These are phyloP conservation scores for Suhomyces xylopsoci DNA, from an alignment of 805 yeast genomes.

Conservation along the genomic window DNA sequence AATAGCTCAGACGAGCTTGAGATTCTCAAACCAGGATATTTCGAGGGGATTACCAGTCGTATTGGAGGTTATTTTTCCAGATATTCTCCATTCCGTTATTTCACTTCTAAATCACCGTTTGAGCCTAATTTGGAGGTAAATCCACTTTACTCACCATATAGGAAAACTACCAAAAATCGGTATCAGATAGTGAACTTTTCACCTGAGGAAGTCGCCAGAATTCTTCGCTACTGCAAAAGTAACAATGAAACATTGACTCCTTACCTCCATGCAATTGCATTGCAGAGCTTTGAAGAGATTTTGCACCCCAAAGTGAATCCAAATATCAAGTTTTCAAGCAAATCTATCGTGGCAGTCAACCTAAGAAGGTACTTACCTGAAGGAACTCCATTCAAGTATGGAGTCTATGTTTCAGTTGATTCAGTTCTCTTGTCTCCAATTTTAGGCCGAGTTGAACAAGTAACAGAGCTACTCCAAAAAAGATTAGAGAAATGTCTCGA, in stretches of 20 bases:
- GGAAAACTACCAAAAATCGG: background rate
- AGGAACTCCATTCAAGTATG: background rate
- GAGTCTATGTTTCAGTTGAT: conserved; percentile 3
- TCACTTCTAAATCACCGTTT: background rate
- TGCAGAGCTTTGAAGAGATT: conserved; percentile 8
- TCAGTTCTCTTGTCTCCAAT: background rate
- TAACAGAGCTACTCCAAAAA: background rate
- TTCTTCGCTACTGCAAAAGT: conserved; percentile 5
- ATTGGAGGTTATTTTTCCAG: background rate
- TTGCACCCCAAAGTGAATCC: conserved; percentile 1
- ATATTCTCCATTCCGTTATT: background rate
- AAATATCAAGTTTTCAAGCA: conserved; percentile 3
- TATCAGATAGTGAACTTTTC: background rate
- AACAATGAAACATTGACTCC: conserved; percentile 11
- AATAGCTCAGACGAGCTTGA: background rate
- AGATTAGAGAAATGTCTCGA: background rate
- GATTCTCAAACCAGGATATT: background rate
- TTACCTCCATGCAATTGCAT: conserved; percentile 8
- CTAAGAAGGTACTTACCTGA: conserved; percentile 8
- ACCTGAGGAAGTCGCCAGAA: conserved; percentile 1
- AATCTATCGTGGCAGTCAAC: conserved; percentile 7
- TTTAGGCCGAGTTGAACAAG: background rate
- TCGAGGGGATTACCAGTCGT: background rate
- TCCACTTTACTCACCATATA: background rate
- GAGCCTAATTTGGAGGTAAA: background rate